These are phyloP conservation scores for Monosporascus sp. DNA, from an alignment of 2,329 filamentous ascomycete genomes.

Conservation along the genomic window DNA sequence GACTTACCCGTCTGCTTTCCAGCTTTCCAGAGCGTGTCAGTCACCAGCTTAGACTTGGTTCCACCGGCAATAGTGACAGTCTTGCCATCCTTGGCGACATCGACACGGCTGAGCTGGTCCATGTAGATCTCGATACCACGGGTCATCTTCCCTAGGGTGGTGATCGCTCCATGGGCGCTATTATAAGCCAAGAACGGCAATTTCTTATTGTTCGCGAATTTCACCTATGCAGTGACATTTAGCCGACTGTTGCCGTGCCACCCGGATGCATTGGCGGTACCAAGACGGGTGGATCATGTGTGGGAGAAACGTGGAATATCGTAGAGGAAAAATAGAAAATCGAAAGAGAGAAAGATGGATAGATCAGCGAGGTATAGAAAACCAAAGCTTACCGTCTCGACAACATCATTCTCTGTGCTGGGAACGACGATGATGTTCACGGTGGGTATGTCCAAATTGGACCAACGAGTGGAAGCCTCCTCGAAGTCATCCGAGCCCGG, in stretches of 20 bases:
- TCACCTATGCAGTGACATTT: constrained; percentile 28
- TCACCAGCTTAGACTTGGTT: constrained; percentile 30
- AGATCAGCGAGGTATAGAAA: no score
- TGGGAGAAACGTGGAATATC: no score
- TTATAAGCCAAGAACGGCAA: constrained; percentile 35
- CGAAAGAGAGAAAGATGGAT: no score
- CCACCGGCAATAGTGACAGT: constrained; percentile 37
- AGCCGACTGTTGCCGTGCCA: no score
- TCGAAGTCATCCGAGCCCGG: no score
- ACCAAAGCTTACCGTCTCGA: constrained; percentile 37
- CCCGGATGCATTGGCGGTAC: no score
- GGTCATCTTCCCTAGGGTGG: constrained; percentile 31
- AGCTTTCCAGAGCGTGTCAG: constrained; percentile 32
- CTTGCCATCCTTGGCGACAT: constrained; percentile 28
- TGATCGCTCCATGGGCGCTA: constrained; percentile 35
- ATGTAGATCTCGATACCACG: constrained; percentile 38
- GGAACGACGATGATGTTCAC: constrained; percentile 44
- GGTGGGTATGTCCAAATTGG: constrained; percentile 35
- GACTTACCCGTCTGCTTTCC: constrained; percentile 36
- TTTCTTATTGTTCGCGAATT: constrained; percentile 33
- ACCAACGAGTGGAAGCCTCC: constrained; percentile 40
- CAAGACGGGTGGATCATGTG: no score
- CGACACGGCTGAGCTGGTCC: constrained; percentile 29
- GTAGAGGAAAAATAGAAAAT: no score
- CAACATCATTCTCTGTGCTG: constrained; percentile 43